Base-by-base conservation (phyloP, 129 eudicot genomes). In the sunflower (Helianthus annuus) region DNA sequence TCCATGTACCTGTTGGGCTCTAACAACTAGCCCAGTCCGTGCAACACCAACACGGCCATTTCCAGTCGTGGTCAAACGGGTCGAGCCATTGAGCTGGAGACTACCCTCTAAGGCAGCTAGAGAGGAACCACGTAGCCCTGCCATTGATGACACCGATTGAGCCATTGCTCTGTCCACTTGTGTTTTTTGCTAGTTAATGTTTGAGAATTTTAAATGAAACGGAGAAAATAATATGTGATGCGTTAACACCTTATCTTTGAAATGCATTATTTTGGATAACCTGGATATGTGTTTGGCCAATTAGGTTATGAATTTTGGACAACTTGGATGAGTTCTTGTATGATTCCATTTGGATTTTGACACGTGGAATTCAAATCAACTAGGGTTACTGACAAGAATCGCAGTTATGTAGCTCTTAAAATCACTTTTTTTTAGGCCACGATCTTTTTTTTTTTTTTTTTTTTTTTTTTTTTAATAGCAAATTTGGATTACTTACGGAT, bases 61-160 rank as follows among this genome's bases (percentile, higher is more conserved):
- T 75, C 73, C 84, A 15, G 79, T 76, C 5, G 75, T 73, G 73
- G 59, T 66, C 67, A 91, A 69, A 60, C 88, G 85, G 80, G 68
- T 76, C 8, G 89, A 78, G 76, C 86, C 81, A 64, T 79, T 83
- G 74, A 83, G 77, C 58, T 77, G 95, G 55, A 83, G 89, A 68
- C 95, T 85, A 48, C 97, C 88, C 74, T 85, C 94, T 53, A 91
- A 54, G 52, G 85, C 96, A 14, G 87, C 92, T 52, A 83, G 95
- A 61, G 97, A 84, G 68, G 90, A 82, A 75, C 92, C 90, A 68
- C 80, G 79, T 71, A 86, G 57, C 27, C 98, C 92, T 19, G 88
- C 80, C 96, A 89, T 85, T 74, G 97, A 92, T 74, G 95, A 86
- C 90, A 87, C 85, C 42, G 86, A 80, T 81, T 83, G 89, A 74